These are phyloP conservation scores for Sicyos baderoa DNA, from an alignment of 306 rosid species.

Conservation along the genomic window DNA sequence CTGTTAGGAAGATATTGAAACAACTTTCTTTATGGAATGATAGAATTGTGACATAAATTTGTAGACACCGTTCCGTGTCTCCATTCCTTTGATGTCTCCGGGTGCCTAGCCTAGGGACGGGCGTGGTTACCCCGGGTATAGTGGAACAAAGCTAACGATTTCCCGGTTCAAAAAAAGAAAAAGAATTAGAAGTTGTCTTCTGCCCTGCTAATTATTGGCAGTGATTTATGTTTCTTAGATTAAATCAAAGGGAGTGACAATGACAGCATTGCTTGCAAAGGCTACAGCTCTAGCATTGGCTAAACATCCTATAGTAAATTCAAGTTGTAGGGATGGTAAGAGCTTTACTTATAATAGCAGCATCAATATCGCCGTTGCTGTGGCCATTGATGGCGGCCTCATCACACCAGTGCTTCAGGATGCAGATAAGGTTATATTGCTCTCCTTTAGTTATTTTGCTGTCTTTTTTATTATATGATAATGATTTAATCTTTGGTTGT, in stretches of 20 bases:
- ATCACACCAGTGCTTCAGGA: constrained; percentile 54
- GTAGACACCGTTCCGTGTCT: too few species aligned
- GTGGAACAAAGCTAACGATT: too few species aligned
- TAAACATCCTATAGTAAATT: constrained; percentile 82
- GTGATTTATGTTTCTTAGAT: constrained; percentile 35
- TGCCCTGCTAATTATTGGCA: not conserved
- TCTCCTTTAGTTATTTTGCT: constrained; percentile 14
- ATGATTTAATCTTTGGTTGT: not conserved
- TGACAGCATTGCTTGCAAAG: constrained; percentile 98
- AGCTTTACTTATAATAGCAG: constrained; percentile 79
- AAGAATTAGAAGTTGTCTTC: not conserved
- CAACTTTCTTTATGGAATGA: not conserved
- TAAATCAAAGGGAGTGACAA: constrained; percentile 94
- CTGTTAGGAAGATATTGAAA: not conserved
- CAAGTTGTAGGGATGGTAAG: constrained; percentile 92
- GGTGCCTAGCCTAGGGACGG: too few species aligned
- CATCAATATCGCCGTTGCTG: constrained; percentile 89
- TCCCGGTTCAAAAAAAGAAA: too few species aligned
- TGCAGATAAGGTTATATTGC: constrained; percentile 69
- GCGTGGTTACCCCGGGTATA: too few species aligned
- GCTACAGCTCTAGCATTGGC: constrained; percentile 86
- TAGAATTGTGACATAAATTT: too few species aligned
- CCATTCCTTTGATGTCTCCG: too few species aligned
- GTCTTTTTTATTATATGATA: constrained; percentile 5
- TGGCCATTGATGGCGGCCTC: constrained; percentile 58